Evolutionary conservation across 2,329 filamentous ascomycete species (phyloP).

Genomic region (Trichophyton verrucosum): DNA sequence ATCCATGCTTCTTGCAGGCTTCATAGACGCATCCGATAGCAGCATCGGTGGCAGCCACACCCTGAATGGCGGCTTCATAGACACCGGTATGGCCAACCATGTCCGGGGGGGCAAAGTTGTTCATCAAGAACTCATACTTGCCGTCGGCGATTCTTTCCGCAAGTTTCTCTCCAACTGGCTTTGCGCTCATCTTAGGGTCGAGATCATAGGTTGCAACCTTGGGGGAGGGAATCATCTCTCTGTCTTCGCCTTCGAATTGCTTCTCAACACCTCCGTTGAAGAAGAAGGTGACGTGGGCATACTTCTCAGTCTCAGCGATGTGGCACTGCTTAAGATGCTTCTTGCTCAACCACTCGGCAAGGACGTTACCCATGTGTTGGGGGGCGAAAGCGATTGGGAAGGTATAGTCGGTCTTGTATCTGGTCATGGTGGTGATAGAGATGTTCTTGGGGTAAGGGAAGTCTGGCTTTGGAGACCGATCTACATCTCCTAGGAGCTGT

Average conservation of each 20-base stretch:
- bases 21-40: conserved; percentile 89
- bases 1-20: conserved; percentile 82
- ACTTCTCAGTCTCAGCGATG: conserved; percentile 97
- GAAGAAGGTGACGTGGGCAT: conserved; percentile 98
- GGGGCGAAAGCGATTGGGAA: conserved; percentile 89
- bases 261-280: conserved; percentile 99
- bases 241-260: conserved; percentile 79
- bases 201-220: conserved; percentile 93
- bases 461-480: conserved; percentile 79
- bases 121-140: conserved; percentile 95
- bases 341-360: conserved; percentile 90
- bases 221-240: conserved; percentile 89
- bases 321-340: conserved; percentile 86
- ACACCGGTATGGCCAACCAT: conserved; percentile 99
- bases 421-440: conserved; percentile 87
- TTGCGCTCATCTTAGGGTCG: conserved; percentile 91
- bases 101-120: conserved; percentile 98
- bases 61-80: conserved; percentile 84
- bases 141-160: conserved; percentile 72
- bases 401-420: conserved; percentile 90
- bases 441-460: conserved; percentile 89
- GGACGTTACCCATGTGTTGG: conserved; percentile 94
- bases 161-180: conserved; percentile 77
- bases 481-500: conserved; percentile 81
- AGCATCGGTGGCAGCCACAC: conserved; percentile 75